Base-by-base conservation (phyloP, 23 red algal genomes). In the Agarophyton chilense region DNA sequence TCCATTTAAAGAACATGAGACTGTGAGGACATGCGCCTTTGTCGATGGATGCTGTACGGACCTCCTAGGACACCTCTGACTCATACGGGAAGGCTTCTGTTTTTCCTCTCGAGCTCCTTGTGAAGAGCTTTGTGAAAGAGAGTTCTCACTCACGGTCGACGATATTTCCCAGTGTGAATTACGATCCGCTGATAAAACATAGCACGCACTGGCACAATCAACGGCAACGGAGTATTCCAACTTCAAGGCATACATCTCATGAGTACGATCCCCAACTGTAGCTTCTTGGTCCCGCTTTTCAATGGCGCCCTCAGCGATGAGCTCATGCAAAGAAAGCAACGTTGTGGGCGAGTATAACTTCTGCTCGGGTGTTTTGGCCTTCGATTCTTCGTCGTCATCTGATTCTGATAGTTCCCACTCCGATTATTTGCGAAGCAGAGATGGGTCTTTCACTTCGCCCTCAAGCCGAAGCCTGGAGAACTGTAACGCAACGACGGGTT, bases 141-240 rank as follows among this genome's bases (percentile, higher is more conserved):
- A n/a, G n/a, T n/a, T n/a, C n/a, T n/a, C n/a, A n/a, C n/a, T n/a
- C n/a, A n/a, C n/a, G n/a, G n/a, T n/a, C n/a, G n/a, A n/a, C n/a
- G n/a, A n/a, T n/a, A n/a, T n/a, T n/a, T n/a, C n/a, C n/a, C n/a
- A n/a, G n/a, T n/a, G n/a, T n/a, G n/a, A n/a, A n/a, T 14, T 44
- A 11, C 34, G 67, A 16, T 57, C 74, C 2, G 86, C 33, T 22
- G 75, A 51, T 51, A 90, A 55, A 24, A 90, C 73, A 22, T 79
- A 63, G 32, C 86, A 90, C 7, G 61, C 86, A 34, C 86, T 81
- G 4, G 74, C 86, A 61, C 86, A 90, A 34, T 90, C 86, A 34
- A 90, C 56, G 46, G 86, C 86, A 81, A 90, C 86, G 4, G 74
- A 80, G 50, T 88, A 45, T 2, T 46, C 83, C 18, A 88, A 52